phyloP scores from a whole-genome alignment of 306 rosid species.

The Quercus aquifolioides region DNA sequence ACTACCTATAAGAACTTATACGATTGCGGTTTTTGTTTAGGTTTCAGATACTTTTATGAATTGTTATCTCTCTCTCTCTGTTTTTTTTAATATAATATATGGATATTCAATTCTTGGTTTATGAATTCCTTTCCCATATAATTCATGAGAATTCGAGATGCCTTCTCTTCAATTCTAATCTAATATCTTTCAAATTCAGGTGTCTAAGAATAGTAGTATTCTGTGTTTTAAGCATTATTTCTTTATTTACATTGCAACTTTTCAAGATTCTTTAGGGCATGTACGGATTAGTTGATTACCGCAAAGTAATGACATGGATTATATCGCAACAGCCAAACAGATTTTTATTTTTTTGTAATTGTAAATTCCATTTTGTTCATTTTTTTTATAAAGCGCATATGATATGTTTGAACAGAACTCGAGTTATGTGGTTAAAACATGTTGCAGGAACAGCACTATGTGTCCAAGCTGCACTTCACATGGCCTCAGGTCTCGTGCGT shows the following conservation, averaged over 20 bases:
- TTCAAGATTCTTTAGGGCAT: neutral
- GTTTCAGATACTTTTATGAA: neutral
- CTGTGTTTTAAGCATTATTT: neutral
- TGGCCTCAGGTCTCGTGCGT: conserved; percentile 90
- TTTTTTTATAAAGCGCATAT: neutral
- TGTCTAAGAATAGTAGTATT: neutral
- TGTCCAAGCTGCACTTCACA: conserved; percentile 66
- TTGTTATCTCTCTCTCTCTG: neutral
- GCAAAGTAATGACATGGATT: neutral
- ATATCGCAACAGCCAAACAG: neutral
- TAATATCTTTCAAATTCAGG: neutral
- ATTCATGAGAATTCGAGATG: neutral
- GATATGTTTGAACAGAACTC: neutral
- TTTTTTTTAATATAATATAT: neutral
- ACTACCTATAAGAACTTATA: neutral
- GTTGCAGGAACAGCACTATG: conserved; percentile 79
- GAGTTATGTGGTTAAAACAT: conserved; percentile 2
- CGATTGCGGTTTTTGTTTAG: neutral
- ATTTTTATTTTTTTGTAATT: too few species aligned
- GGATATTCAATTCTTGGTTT: neutral
- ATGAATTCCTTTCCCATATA: neutral
- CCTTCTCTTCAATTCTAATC: neutral
- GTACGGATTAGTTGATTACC: neutral
- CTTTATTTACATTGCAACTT: neutral
- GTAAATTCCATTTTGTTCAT: neutral